A percentile compares a stretch with the other conserved stretches of the same genome.
These are phyloP conservation scores for Apiospora pterosperma DNA, from an alignment of 2,329 filamentous ascomycete genomes.

Conservation along the genomic window DNA sequence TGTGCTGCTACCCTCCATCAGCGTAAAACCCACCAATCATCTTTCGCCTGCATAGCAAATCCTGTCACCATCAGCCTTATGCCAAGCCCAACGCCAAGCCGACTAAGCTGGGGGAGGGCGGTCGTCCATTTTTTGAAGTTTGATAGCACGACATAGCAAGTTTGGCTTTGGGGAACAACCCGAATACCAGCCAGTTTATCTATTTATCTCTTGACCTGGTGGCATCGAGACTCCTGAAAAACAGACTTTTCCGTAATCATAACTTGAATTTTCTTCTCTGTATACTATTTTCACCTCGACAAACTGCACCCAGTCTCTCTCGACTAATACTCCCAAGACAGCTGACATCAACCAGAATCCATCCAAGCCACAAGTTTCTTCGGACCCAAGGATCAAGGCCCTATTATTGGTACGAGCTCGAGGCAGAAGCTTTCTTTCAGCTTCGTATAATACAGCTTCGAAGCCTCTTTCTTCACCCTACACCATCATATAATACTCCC, in stretches of 20 bases:
- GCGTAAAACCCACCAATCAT: not conserved
- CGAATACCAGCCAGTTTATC: no score
- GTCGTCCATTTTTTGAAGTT: no score
- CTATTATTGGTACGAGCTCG: not conserved
- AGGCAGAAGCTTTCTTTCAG: not conserved
- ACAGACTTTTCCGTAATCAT: no score
- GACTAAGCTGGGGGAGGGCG: no score
- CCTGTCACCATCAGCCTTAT: not conserved
- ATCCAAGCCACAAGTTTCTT: not conserved
- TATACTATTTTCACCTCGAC: not conserved
- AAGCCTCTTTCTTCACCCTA: not conserved
- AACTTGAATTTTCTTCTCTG: no score
- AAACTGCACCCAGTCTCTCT: no score
- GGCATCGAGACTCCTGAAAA: no score
- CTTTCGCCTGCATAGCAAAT: not conserved
- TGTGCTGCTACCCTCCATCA: not conserved
- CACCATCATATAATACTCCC: not conserved
- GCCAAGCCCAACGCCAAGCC: not conserved
- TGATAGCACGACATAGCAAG: no score
- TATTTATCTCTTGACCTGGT: no score
- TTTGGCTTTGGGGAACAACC: no score
- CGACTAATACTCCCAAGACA: not conserved
- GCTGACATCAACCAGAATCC: not conserved
- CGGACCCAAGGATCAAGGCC: not conserved
- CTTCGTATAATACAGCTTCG: not conserved